A percentile compares a stretch with the other conserved stretches of the same genome.
Conservation (phyloP, 768 basidiomycete genomes). For the Russula olivacea region DNA sequence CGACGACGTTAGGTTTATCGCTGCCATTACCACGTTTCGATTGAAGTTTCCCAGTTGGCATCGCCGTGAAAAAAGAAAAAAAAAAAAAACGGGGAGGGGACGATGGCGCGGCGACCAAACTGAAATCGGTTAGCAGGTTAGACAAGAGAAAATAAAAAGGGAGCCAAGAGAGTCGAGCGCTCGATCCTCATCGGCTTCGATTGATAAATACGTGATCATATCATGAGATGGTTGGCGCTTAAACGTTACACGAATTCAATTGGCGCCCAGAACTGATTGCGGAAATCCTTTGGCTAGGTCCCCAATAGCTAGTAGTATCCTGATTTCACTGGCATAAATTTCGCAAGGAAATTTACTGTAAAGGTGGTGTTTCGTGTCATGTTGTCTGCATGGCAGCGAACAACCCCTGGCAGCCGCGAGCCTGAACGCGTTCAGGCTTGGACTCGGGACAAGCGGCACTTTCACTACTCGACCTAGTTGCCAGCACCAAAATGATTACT, state of each 20-base stretch:
- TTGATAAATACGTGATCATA: background rate
- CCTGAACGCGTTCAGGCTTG: too few relatives aligned
- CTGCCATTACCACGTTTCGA: slow-evolving; percentile 11
- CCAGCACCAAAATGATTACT: background rate
- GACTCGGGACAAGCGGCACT: too few relatives aligned
- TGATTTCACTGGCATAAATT: too few relatives aligned
- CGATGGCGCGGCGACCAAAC: background rate
- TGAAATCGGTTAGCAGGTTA: background rate
- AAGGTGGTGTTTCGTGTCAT: too few relatives aligned
- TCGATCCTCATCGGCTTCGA: too few relatives aligned
- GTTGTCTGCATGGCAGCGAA: too few relatives aligned
- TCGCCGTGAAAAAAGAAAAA: background rate
- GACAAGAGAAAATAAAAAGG: background rate
- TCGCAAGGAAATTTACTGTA: too few relatives aligned
- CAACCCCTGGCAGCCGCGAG: too few relatives aligned
- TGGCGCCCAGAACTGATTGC: background rate
- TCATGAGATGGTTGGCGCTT: background rate
- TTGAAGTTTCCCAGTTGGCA: slow-evolving; percentile 4
- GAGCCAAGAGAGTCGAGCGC: background rate
- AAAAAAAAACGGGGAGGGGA: background rate
- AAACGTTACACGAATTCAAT: background rate
- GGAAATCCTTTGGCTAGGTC: too few relatives aligned
- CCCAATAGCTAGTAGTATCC: too few relatives aligned
- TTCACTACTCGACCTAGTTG: too few relatives aligned
- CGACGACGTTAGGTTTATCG: slow-evolving; percentile 4